Conservation (phyloP, 352 stramenopile genomes). For the Pythium brachiatum region DNA sequence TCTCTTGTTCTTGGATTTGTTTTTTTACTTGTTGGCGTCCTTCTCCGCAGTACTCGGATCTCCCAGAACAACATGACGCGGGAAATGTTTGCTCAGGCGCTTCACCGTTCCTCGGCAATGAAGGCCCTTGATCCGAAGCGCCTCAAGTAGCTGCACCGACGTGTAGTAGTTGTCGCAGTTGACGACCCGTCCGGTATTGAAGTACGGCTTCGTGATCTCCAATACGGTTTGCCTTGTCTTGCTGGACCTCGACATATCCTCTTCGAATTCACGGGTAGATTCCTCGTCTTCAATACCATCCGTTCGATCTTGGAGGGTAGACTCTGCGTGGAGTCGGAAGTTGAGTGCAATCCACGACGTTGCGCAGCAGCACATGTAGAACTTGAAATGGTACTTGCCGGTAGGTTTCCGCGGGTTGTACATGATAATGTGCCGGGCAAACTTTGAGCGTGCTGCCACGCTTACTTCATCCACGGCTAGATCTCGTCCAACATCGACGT, state of each 20-base stretch:
- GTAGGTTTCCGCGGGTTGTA: slow-evolving; percentile 32
- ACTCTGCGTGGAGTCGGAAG: slow-evolving; percentile 28
- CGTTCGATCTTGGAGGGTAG: slow-evolving; percentile 16
- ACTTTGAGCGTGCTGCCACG: slow-evolving; percentile 29
- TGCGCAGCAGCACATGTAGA: slow-evolving; percentile 32
- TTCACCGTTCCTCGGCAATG: slow-evolving; percentile 27
- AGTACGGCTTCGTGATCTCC: slow-evolving; percentile 26
- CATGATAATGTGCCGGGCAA: slow-evolving; percentile 25
- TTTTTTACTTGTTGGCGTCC: background rate
- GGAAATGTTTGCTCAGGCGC: slow-evolving; percentile 25
- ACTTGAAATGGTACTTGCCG: slow-evolving; percentile 36
- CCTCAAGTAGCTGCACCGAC: slow-evolving; percentile 24
- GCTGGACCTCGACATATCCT: background rate
- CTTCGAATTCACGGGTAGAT: background rate
- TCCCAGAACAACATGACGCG: slow-evolving; percentile 8
- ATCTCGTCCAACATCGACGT: slow-evolving; percentile 25
- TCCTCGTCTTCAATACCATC: background rate
- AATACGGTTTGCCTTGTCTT: slow-evolving; percentile 25
- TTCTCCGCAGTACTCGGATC: background rate
- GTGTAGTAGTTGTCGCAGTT: slow-evolving; percentile 41
- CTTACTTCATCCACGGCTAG: slow-evolving; percentile 29
- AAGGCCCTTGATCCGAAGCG: slow-evolving; percentile 23
- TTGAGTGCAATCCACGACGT: slow-evolving; percentile 29
- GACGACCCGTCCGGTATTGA: slow-evolving; percentile 22
- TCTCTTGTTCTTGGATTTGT: background rate